These are phyloP conservation scores for Bothriochloa decipiens DNA, from an alignment of 176 grass and related monocot genomes.

Conservation along the genomic window DNA sequence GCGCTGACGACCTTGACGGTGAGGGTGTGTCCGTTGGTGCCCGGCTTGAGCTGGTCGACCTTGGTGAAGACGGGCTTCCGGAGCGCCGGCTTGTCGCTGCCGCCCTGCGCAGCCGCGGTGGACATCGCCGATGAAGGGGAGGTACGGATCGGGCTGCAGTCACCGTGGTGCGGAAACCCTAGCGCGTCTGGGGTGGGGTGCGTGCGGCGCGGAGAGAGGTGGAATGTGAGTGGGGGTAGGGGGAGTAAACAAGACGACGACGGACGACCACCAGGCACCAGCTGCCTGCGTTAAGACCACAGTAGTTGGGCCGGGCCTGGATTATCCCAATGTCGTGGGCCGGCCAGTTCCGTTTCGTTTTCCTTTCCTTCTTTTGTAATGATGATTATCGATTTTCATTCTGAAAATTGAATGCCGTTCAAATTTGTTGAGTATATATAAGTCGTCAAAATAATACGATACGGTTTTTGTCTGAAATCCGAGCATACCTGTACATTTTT, in stretches of 20 bases:
- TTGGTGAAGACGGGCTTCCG: conserved; percentile 87
- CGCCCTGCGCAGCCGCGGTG: conserved; percentile 40
- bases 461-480: no score
- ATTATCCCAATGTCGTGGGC: neutral
- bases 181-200: neutral
- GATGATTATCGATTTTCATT: no score
- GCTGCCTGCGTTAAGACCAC: neutral
- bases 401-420: no score
- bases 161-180: conserved; percentile 45
- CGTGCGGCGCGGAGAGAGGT: neutral
- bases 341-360: neutral
- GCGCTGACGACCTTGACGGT: conserved; percentile 58
- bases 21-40: conserved; percentile 67
- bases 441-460: no score
- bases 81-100: conserved; percentile 61
- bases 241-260: neutral
- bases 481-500: no score
- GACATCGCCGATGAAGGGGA: conserved; percentile 39
- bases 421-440: no score
- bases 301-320: neutral
- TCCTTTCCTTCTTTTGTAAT: neutral
- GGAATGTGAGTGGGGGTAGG: neutral
- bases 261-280: neutral
- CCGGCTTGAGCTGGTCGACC: conserved; percentile 86
- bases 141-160: conserved; percentile 21